Evolutionary conservation across 805 yeast species (phyloP).

Genomic region (Kuraishia ogatae): DNA sequence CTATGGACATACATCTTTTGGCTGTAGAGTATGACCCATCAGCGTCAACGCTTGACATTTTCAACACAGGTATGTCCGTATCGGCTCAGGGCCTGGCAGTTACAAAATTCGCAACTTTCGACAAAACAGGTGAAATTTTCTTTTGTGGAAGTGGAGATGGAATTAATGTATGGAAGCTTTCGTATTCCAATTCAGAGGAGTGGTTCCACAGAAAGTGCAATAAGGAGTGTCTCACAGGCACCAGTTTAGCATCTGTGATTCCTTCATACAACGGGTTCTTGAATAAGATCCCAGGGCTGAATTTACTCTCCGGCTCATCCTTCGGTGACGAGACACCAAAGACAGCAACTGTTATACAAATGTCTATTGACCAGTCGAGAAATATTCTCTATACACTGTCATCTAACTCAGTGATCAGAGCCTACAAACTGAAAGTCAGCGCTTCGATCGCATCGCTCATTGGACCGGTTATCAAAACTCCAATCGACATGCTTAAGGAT

Average conservation of each 20-base stretch:
- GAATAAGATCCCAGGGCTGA: constrained; percentile 20
- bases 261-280: constrained; percentile 24
- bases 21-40: constrained; percentile 51
- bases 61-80: constrained; percentile 76
- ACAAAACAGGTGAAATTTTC: constrained; percentile 68
- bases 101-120: constrained; percentile 48
- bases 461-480: constrained; percentile 26
- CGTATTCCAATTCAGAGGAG: constrained; percentile 72
- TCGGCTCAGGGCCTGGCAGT: constrained; percentile 73
- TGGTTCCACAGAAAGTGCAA: constrained; percentile 83
- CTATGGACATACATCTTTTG: constrained; percentile 66
- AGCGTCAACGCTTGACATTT: constrained; percentile 50
- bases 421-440: constrained; percentile 49
- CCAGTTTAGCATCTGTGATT: constrained; percentile 42
- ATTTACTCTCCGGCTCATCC: constrained; percentile 13
- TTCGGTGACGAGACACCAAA: constrained; percentile 11
- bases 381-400: constrained; percentile 75
- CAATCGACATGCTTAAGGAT: constrained; percentile 37
- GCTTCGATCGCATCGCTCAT: constrained; percentile 26
- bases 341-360: constrained; percentile 54
- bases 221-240: constrained; percentile 75
- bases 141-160: constrained; percentile 80
- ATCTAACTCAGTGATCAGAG: constrained; percentile 71
- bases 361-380: constrained; percentile 71
- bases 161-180: constrained; percentile 76